phyloP scores from a whole-genome alignment of 1,284 basidiomycete species.

The Sporisorium reilianum region DNA sequence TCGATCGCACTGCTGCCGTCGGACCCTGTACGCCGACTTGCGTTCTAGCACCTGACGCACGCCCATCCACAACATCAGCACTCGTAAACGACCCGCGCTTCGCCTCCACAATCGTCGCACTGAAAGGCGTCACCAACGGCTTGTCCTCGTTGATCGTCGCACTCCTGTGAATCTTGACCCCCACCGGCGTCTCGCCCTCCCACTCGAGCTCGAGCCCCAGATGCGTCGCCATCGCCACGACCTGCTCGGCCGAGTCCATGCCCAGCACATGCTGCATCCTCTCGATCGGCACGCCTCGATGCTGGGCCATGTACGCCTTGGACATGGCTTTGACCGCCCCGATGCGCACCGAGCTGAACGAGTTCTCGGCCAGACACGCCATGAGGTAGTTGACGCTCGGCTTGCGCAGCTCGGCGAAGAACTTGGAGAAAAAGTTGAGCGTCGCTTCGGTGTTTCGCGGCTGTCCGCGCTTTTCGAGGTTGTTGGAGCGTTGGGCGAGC shows the following conservation, averaged over 20 bases:
- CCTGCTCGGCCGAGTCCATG: conserved; percentile 53
- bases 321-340: conserved; percentile 72
- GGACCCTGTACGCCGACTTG: conserved; percentile 3
- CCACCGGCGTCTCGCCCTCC: conserved; percentile 23
- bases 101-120: conserved; percentile 77
- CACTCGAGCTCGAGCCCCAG: conserved; percentile 68
- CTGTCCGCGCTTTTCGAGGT: conserved; percentile 71
- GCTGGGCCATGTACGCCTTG: conserved; percentile 71
- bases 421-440: conserved; percentile 75
- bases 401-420: conserved; percentile 71
- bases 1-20: not conserved
- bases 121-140: conserved; percentile 68
- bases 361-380: conserved; percentile 73
- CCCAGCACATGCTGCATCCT: conserved; percentile 45
- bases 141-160: conserved; percentile 73
- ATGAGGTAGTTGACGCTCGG: conserved; percentile 71
- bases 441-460: conserved; percentile 72
- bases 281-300: conserved; percentile 57
- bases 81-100: conserved; percentile 77
- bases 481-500: conserved; percentile 83
- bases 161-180: conserved; percentile 53
- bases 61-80: conserved; percentile 83
- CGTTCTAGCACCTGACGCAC: conserved; percentile 37
- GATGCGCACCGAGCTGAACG: conserved; percentile 72
- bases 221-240: conserved; percentile 65